Evolutionary conservation across 2,329 filamentous ascomycete species (phyloP).

Genomic region (Paecilomyces sp.): DNA sequence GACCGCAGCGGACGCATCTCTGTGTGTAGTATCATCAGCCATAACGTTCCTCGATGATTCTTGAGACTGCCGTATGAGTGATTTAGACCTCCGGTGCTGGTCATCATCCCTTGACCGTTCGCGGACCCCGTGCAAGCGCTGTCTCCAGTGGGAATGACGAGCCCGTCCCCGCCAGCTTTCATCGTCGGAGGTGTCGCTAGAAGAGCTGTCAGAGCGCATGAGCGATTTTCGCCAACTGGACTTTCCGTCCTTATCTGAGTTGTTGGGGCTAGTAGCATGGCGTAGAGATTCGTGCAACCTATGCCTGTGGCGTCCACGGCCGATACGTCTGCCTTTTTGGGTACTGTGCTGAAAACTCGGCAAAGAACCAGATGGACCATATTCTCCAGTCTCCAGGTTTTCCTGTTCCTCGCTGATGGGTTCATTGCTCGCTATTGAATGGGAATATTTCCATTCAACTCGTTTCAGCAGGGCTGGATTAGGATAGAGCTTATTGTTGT

Average conservation of each 20-base stretch:
- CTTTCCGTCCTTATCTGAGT: constrained; percentile 42
- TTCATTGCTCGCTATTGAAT: neutral
- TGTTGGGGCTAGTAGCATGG: constrained; percentile 49
- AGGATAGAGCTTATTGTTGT: constrained; percentile 63
- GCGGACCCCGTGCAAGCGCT: constrained; percentile 1
- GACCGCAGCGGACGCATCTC: neutral
- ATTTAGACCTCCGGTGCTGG: neutral
- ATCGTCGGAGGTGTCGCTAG: constrained; percentile 46
- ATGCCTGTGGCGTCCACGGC: constrained; percentile 52
- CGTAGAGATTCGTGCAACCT: constrained; percentile 53
- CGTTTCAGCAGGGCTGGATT: constrained; percentile 19
- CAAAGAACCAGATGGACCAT: constrained; percentile 19
- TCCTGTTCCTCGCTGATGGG: constrained; percentile 1
- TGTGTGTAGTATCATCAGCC: neutral
- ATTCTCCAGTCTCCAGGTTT: constrained; percentile 12
- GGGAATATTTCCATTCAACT: constrained; percentile 13
- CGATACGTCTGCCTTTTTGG: constrained; percentile 38
- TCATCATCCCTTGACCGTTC: constrained; percentile 4
- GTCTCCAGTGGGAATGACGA: constrained; percentile 6
- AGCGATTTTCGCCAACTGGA: constrained; percentile 49
- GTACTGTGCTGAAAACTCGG: constrained; percentile 32
- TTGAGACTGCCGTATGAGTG: neutral
- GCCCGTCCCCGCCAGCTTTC: constrained; percentile 7
- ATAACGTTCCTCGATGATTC: neutral
- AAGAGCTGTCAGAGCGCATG: constrained; percentile 45